phyloP scores from a whole-genome alignment of 805 yeast species.

The Ogataea neopini region DNA sequence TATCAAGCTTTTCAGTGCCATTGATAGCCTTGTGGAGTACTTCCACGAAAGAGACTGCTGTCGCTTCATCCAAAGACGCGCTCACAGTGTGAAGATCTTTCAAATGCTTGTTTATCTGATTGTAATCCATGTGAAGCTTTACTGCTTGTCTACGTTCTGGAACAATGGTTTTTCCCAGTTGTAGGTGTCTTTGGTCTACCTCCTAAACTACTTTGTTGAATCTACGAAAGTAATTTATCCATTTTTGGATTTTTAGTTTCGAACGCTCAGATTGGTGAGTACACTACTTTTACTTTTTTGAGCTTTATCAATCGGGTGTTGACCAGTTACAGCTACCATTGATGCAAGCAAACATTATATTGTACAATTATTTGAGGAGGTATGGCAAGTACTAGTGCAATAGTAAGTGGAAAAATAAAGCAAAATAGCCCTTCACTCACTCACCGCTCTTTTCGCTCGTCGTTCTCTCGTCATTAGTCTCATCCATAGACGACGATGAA shows the following conservation, averaged over 20 bases:
- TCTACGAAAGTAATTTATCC: too few relatives aligned
- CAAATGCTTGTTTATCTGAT: slow-evolving; percentile 27
- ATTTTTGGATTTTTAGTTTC: too few relatives aligned
- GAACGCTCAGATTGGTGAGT: background rate
- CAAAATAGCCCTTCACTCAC: too few relatives aligned
- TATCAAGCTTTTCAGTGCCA: slow-evolving; percentile 50
- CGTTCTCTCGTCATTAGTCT: too few relatives aligned
- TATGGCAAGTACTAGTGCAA: too few relatives aligned
- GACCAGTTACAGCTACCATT: background rate
- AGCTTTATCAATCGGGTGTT: too few relatives aligned
- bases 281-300: background rate
- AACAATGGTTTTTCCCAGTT: too few relatives aligned
- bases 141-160: too few relatives aligned
- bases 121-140: slow-evolving; percentile 25
- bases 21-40: slow-evolving; percentile 42
- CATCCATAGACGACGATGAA: background rate
- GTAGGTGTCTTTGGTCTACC: too few relatives aligned
- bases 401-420: too few relatives aligned
- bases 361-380: background rate
- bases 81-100: slow-evolving; percentile 25
- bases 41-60: slow-evolving; percentile 22
- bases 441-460: too few relatives aligned
- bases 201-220: too few relatives aligned
- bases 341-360: background rate
- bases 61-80: slow-evolving; percentile 24